These are phyloP conservation scores for Scortechinia acanthostroma DNA, from an alignment of 2,329 filamentous ascomycete genomes.

Conservation along the genomic window DNA sequence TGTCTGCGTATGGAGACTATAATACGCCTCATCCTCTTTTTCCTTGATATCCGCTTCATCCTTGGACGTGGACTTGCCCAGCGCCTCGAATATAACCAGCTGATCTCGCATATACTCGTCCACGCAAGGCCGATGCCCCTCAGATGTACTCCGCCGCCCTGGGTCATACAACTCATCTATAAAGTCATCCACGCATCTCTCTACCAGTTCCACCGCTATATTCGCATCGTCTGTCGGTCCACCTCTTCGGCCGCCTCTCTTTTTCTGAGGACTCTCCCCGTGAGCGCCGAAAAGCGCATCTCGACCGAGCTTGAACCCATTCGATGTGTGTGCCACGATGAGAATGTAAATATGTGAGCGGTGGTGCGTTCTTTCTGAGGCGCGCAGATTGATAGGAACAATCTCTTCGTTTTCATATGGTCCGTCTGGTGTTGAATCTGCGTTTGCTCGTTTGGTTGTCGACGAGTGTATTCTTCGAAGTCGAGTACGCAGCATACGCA, in stretches of 20 bases:
- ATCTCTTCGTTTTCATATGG: background rate
- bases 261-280: no score
- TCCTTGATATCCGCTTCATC: background rate
- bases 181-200: no score
- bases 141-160: no score
- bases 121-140: slow-evolving; percentile 12
- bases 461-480: background rate
- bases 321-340: background rate
- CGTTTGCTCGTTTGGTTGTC: no score
- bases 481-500: background rate
- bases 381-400: slow-evolving; percentile 7
- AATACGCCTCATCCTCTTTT: slow-evolving; percentile 16
- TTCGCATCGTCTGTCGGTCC: no score
- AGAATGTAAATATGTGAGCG: background rate
- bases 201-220: slow-evolving; percentile 25
- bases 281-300: slow-evolving; percentile 28
- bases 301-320: background rate
- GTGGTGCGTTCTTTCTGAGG: background rate
- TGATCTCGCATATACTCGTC: slow-evolving; percentile 4
- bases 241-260: no score
- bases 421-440: no score
- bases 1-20: slow-evolving; percentile 30
- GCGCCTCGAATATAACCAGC: slow-evolving; percentile 13
- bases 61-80: slow-evolving; percentile 5
- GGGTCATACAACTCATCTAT: no score